phyloP scores from a whole-genome alignment of 192 early-diverging fungal species.

The Coemansia sp. region DNA sequence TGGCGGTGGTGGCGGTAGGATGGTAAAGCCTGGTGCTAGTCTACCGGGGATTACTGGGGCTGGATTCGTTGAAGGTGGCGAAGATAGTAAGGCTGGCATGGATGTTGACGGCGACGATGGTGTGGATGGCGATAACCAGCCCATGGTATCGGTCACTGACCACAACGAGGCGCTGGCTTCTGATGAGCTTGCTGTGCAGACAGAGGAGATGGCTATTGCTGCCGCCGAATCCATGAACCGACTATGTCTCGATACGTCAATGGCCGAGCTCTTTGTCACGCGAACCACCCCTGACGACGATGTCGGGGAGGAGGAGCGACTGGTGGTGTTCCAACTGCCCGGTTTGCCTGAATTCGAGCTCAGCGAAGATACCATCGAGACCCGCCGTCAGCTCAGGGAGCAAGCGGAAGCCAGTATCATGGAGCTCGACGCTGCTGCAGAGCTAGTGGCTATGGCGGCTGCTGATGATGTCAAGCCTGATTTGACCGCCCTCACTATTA shows the following conservation, averaged over 20 bases:
- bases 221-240: constrained; percentile 22
- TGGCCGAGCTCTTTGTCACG: constrained; percentile 12
- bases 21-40: not conserved
- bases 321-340: constrained; percentile 40
- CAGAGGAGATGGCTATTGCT: constrained; percentile 39
- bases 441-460: constrained; percentile 9
- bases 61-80: not conserved
- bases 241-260: constrained; percentile 16
- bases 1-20: not conserved
- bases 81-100: not conserved
- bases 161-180: constrained; percentile 12
- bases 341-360: constrained; percentile 36
- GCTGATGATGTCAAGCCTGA: constrained; percentile 43
- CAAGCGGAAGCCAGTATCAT: constrained; percentile 24
- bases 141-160: constrained; percentile 17
- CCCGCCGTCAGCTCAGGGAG: constrained; percentile 8
- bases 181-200: constrained; percentile 36
- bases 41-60: constrained; percentile 2
- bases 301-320: too few species aligned
- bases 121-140: not conserved
- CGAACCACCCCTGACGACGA: not conserved
- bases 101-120: not conserved
- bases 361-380: constrained; percentile 20
- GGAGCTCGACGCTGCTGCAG: constrained; percentile 19
- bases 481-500: constrained; percentile 7